Conservation (phyloP, 2,329 filamentous ascomycete genomes). For the Chrysoporthe cubensis region DNA sequence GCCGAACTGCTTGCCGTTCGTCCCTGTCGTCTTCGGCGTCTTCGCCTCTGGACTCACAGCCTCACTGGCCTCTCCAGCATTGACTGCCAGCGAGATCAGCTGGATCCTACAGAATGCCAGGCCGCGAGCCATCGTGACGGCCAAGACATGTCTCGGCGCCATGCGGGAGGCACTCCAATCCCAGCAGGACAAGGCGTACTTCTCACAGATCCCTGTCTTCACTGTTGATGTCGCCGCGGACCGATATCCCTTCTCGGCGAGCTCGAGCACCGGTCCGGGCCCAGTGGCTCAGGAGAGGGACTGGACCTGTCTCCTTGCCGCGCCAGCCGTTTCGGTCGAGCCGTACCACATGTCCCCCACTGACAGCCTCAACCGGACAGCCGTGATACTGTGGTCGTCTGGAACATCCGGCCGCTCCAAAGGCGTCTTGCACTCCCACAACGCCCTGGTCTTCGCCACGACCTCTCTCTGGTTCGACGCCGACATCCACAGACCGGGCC, state of each 20-base stretch:
- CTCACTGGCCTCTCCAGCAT: conserved; percentile 44
- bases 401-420: conserved; percentile 76
- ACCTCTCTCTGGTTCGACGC: conserved; percentile 53
- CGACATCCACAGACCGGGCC: conserved; percentile 43
- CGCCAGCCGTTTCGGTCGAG: conserved; percentile 52
- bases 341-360: conserved; percentile 38
- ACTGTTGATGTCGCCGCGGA: conserved; percentile 49
- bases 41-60: conserved; percentile 46
- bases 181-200: conserved; percentile 41
- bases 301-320: conserved; percentile 64
- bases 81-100: conserved; percentile 44
- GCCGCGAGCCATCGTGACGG: conserved; percentile 43
- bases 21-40: conserved; percentile 41
- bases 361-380: conserved; percentile 60
- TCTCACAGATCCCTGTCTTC: conserved; percentile 60
- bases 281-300: conserved; percentile 47
- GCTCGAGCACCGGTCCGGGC: conserved; percentile 5
- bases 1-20: conserved; percentile 47
- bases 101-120: conserved; percentile 48
- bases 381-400: conserved; percentile 52
- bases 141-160: conserved; percentile 37
- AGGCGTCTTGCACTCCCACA: conserved; percentile 73
- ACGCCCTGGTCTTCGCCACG: conserved; percentile 65
- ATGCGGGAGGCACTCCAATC: conserved; percentile 41
- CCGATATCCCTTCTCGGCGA: conserved; percentile 37